Evolutionary conservation across 2,329 filamentous ascomycete genomes (phyloP), one percentile per base, ranked within the genome.

Genomic region (Rhynchosporium secalis): DNA sequence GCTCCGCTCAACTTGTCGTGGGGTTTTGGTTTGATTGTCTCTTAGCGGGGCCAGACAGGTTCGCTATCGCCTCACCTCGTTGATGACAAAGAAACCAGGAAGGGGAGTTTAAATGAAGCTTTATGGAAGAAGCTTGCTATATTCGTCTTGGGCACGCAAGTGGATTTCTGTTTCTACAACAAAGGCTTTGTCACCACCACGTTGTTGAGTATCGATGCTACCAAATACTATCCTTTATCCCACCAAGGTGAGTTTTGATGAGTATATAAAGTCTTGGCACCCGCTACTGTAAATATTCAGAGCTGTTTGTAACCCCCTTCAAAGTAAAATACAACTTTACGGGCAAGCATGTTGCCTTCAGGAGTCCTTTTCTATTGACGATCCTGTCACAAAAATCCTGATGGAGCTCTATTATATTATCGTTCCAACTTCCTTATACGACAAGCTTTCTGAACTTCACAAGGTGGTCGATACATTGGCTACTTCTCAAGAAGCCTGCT

Each of bases 1-100:
- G 43, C n/a, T 10, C n/a, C 31, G 41, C 41, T 65, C 48, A 62
- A 60, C 56, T 36, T 65, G 62, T 66, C 66, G 64, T 67, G 65
- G 66, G 65, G 66, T 64, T 64, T 61, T 56, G 56, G 48, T 47
- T 61, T 56, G 56, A 45, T 47, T 47, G 59, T 60, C 65, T 45
- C 54, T 65, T 66, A 61, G 63, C 66, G 62, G 61, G 61, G 46
- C n/a, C 15, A 40, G 40, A 12, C 40, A 15, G 15, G 9, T 8
- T 2, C 3, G 7, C 43, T 20, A 46, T 8, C n/a, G 20, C 20
- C 26, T 49, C 47, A 26, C 38, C 46, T 58, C 46, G 40, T 29
- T 54, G 61, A 59, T 62, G 56, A 62, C 61, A 59, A 59, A 59
- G 61, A 61, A 52, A 48, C 33, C 5, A 36, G 33, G 61, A 47